phyloP scores from a whole-genome alignment of 108 stramenopile genomes.

The Hondaea fermentalgiana region DNA sequence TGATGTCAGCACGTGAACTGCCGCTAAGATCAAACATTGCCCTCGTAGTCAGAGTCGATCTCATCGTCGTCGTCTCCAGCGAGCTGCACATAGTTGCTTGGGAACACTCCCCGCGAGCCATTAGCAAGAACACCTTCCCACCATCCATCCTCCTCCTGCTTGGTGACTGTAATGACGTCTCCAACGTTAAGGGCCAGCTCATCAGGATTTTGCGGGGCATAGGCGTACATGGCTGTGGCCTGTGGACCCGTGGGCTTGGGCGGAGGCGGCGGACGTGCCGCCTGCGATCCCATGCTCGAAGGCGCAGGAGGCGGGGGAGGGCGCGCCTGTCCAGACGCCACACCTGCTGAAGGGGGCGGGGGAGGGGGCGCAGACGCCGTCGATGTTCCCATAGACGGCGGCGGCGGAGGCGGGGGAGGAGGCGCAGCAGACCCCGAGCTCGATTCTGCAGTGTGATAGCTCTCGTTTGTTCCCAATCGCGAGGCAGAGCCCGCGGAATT shows the following conservation, averaged over 20 bases:
- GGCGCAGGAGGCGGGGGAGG: too few relatives aligned
- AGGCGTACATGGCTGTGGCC: background rate
- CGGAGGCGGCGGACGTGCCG: background rate
- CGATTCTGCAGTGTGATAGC: background rate
- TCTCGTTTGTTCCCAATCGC: background rate
- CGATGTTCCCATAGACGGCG: background rate
- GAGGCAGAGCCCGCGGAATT: background rate
- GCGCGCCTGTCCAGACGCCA: background rate
- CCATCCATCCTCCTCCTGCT: slow-evolving; percentile 2
- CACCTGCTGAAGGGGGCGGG: background rate
- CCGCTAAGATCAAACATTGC: background rate
- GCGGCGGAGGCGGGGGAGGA: background rate
- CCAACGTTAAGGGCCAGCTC: background rate
- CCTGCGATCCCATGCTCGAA: background rate
- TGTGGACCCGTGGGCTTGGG: background rate
- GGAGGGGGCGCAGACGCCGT: background rate
- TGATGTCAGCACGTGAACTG: background rate
- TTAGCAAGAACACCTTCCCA: background rate
- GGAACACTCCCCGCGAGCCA: background rate
- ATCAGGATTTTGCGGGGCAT: background rate
- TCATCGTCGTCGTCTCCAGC: background rate
- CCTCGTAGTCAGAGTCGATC: background rate
- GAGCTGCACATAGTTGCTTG: background rate
- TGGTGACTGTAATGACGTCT: background rate
- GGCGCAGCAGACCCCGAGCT: background rate